A percentile compares a stretch with the other conserved stretches of the same genome.
phyloP scores from a whole-genome alignment of 345 rosid genomes.

The Rubroshorea leprosula region DNA sequence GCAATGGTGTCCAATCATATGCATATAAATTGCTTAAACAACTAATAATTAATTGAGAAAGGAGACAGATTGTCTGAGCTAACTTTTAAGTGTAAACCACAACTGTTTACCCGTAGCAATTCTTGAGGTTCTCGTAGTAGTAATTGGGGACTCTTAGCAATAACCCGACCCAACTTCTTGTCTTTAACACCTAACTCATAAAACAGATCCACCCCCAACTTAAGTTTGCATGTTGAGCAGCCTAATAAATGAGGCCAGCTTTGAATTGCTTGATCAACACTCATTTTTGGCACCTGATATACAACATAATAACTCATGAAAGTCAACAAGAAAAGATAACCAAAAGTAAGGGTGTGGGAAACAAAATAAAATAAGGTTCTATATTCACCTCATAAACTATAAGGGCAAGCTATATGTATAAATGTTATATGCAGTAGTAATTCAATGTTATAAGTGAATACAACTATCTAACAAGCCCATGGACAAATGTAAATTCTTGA shows the following conservation, averaged over 20 bases:
- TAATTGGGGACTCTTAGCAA: slow-evolving; percentile 79
- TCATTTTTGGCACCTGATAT: slow-evolving; percentile 49
- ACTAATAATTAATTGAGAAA: not conserved
- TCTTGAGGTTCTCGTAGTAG: slow-evolving; percentile 68
- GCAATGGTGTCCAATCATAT: no score
- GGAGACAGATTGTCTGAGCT: no score
- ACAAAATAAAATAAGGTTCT: not conserved
- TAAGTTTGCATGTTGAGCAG: slow-evolving; percentile 60
- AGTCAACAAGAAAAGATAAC: not conserved
- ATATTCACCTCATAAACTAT: no score
- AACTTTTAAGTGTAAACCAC: not conserved
- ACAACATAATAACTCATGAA: slow-evolving; percentile 1
- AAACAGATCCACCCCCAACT: slow-evolving; percentile 52
- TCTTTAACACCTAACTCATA: slow-evolving; percentile 45
- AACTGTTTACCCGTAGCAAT: slow-evolving; percentile 44
- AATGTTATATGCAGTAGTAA: no score
- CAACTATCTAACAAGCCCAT: no score
- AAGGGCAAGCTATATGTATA: no score
- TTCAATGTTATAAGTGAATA: no score
- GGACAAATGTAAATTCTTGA: no score
- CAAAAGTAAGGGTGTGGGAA: not conserved
- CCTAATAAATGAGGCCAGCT: slow-evolving; percentile 82
- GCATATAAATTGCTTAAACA: no score
- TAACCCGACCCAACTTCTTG: slow-evolving; percentile 60
- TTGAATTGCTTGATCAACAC: slow-evolving; percentile 52